Evolutionary conservation across 768 basidiomycete genomes (phyloP).

Genomic region (Russula sp.): DNA sequence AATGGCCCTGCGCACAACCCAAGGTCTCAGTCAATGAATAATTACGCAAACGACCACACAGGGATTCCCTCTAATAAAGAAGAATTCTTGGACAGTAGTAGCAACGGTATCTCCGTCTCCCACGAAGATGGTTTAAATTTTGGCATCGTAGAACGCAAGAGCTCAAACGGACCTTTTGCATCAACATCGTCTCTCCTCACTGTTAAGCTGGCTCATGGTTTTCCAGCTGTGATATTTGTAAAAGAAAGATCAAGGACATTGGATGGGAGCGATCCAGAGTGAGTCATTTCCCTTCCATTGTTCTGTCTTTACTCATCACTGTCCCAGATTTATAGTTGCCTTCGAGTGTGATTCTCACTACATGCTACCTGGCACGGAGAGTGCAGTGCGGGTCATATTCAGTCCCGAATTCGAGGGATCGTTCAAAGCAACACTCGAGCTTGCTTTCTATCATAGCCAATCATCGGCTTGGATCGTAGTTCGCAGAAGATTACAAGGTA

Average conservation of each 20-base stretch:
- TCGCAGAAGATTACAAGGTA: not conserved
- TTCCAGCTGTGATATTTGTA: conserved; percentile 10
- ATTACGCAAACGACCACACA: not conserved
- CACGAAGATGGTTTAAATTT: conserved; percentile 39
- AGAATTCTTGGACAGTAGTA: conserved; percentile 39
- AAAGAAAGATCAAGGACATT: not conserved
- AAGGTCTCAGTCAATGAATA: not conserved
- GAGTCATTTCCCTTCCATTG: not conserved
- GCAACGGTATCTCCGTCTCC: conserved; percentile 33
- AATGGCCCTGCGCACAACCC: not conserved
- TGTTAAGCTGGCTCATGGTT: conserved; percentile 9
- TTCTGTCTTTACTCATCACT: not conserved
- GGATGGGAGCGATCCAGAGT: conserved; percentile 7
- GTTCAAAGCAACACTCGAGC: conserved; percentile 6
- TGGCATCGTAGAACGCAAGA: conserved; percentile 38
- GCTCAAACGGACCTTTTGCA: conserved; percentile 22
- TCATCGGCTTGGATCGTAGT: not conserved
- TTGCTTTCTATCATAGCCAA: conserved; percentile 6
- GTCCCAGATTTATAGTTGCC: not conserved
- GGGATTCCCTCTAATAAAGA: not conserved
- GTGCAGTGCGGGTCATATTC: conserved; percentile 1
- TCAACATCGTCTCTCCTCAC: conserved; percentile 13
- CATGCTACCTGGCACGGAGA: conserved; percentile 4
- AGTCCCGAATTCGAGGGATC: conserved; percentile 8
- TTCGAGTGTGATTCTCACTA: not conserved